These are phyloP conservation scores for Wallacemonas sp. DNA, from an alignment of 208 protist species.

Conservation along the genomic window DNA sequence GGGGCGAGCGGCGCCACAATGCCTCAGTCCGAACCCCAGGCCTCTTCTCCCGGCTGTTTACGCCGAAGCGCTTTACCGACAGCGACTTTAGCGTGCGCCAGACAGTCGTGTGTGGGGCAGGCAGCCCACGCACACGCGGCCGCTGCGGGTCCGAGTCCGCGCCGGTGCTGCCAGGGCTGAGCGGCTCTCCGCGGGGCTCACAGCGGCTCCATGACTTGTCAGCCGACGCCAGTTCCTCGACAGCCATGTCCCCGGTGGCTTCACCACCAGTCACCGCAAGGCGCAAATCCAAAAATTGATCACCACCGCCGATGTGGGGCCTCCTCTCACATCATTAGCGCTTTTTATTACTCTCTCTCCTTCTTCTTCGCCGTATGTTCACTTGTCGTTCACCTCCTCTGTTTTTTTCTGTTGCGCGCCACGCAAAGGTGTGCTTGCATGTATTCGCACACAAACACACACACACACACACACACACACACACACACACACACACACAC, in stretches of 20 bases:
- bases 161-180: no score
- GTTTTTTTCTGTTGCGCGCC: no score
- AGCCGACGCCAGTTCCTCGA: no score
- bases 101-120: not conserved
- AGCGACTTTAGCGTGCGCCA: not conserved
- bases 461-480: conserved; percentile 1
- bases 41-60: not conserved
- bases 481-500: not conserved
- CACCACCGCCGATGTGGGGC: no score
- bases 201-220: no score
- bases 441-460: not conserved
- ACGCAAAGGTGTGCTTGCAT: no score
- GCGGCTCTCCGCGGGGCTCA: no score
- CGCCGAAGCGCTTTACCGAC: not conserved
- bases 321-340: not conserved
- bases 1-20: not conserved
- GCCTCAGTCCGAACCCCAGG: not conserved
- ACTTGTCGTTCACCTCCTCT: no score
- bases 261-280: no score
- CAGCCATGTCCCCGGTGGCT: no score
- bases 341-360: conserved; percentile 1
- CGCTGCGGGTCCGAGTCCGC: not conserved
- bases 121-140: not conserved
- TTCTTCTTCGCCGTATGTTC: not conserved
- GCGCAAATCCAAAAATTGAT: no score